phyloP scores from a whole-genome alignment of 352 stramenopile species.

The Phytophthora multivora region DNA sequence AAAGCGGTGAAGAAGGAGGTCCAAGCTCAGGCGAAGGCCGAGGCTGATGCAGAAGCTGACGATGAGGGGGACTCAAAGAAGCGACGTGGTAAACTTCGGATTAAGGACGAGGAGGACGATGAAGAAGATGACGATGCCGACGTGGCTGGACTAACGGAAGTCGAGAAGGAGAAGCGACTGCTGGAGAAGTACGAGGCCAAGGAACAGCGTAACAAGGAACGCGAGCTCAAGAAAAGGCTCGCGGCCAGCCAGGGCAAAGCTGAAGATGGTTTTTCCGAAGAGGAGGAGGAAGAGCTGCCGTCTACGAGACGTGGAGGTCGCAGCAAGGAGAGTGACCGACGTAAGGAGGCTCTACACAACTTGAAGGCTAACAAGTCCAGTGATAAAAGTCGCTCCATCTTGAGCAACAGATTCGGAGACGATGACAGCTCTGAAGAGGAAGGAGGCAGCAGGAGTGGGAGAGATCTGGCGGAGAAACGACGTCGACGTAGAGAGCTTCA shows the following conservation, averaged over 20 bases:
- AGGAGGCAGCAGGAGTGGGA: conserved; percentile 36
- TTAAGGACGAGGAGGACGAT: conserved; percentile 47
- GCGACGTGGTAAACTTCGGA: conserved; percentile 41
- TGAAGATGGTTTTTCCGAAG: conserved; percentile 38
- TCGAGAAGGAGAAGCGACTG: conserved; percentile 87
- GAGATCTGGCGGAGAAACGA: conserved; percentile 77
- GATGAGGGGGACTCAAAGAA: conserved; percentile 49
- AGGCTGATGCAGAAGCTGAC: conserved; percentile 62
- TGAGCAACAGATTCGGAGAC: conserved; percentile 74
- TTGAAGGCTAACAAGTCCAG: conserved; percentile 80
- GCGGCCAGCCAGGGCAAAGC: conserved; percentile 59
- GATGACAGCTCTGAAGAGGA: conserved; percentile 61
- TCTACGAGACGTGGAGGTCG: conserved; percentile 60
- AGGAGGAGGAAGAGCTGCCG: conserved; percentile 52
- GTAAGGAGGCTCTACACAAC: conserved; percentile 82
- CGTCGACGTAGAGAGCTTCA: conserved; percentile 76
- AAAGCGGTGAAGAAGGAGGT: conserved; percentile 43
- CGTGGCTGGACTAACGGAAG: conserved; percentile 75
- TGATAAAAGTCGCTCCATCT: conserved; percentile 78
- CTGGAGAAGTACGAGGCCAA: conserved; percentile 88
- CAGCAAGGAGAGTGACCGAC: conserved; percentile 68
- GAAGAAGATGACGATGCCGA: conserved; percentile 67
- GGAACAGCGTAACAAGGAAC: conserved; percentile 83
- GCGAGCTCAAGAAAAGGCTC: conserved; percentile 81
- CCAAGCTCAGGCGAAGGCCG: conserved; percentile 42